Conservation (phyloP, 2,329 filamentous ascomycete genomes). For the Immersiporthe knoxdaviesiana region DNA sequence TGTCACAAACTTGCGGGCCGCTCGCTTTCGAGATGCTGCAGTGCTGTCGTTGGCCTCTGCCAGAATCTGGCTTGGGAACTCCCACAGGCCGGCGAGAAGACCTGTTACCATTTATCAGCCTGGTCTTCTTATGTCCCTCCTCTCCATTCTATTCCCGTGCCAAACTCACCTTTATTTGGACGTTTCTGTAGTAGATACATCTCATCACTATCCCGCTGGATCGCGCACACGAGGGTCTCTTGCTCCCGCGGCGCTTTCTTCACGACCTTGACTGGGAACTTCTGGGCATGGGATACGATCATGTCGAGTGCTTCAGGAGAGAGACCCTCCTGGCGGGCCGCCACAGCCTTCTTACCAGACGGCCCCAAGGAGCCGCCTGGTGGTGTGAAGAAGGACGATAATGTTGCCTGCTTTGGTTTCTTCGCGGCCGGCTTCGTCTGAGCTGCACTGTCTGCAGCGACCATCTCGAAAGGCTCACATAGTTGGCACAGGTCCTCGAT, state of each 20-base stretch:
- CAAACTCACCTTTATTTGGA: constrained; percentile 49
- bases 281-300: constrained; percentile 50
- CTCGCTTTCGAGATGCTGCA: constrained; percentile 39
- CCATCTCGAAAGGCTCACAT: constrained; percentile 52
- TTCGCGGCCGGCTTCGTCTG: constrained; percentile 4
- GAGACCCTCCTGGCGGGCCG: background rate
- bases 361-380: background rate
- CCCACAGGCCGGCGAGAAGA: constrained; percentile 59
- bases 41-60: constrained; percentile 35
- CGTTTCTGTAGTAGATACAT: constrained; percentile 54
- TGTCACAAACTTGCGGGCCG: constrained; percentile 43
- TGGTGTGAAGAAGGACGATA: constrained; percentile 41
- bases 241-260: constrained; percentile 58
- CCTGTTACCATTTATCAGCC: constrained; percentile 32
- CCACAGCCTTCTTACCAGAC: constrained; percentile 7
- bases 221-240: constrained; percentile 57
- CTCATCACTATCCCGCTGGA: constrained; percentile 46
- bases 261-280: constrained; percentile 54
- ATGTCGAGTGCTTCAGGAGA: constrained; percentile 37
- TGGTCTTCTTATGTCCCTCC: background rate
- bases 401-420: constrained; percentile 36
- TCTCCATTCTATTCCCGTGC: background rate
- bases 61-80: constrained; percentile 54
- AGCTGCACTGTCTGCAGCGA: constrained; percentile 32
- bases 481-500: constrained; percentile 56